Evolutionary conservation across 192 early-diverging fungal species (phyloP), one percentile per base, ranked within the genome.

Genomic region (Fimicolochytrium jonesii): DNA sequence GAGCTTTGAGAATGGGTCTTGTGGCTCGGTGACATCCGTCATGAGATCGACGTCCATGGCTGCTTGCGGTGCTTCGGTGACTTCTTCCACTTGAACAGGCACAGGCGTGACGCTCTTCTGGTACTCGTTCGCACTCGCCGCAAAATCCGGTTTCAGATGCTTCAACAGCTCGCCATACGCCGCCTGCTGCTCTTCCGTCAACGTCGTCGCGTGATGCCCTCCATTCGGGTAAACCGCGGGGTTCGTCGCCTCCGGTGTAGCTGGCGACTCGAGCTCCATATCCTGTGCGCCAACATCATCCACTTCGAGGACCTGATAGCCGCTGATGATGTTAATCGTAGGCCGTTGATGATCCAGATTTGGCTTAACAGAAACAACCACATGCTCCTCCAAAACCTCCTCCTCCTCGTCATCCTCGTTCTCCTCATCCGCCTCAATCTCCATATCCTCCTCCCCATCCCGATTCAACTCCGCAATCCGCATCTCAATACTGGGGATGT

Each of bases 331-430:
- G n/a, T 11, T n/a, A n/a, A 15, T 15, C 2, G 15, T 0, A 15
- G 2, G 48, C 26, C 23, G 15, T 0, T 2, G 48, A n/a, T 13
- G 48, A 26, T 0, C 13, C 13, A 15, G 0, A 13, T 13, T 11
- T 49, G 23, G 10, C 9, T 11, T 15, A 13, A 3, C 23, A 45
- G 42, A 10, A 15, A 20, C n/a, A 10, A 64, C 49, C 13, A 64
- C 51, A 33, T 32, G 28, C 28, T 50, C 62, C 20, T 64, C 62
- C 62, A 64, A 28, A 17, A 64, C 55, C 0, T 53, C 62, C 43
- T 42, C 41, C 35, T 49, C 62, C 6, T 64, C 62, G 11, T 51
- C 60, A 52, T 64, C 62, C 36, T 55, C 51, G 18, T 30, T 52
- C 3, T 26, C 25, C 22, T 62, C 60, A 17, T 49, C 17, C 45